A percentile compares a stretch with the other conserved stretches of the same genome.
Conservation (phyloP, 2,329 filamentous ascomycete species). For the Thermothelomyces thermophilus region DNA sequence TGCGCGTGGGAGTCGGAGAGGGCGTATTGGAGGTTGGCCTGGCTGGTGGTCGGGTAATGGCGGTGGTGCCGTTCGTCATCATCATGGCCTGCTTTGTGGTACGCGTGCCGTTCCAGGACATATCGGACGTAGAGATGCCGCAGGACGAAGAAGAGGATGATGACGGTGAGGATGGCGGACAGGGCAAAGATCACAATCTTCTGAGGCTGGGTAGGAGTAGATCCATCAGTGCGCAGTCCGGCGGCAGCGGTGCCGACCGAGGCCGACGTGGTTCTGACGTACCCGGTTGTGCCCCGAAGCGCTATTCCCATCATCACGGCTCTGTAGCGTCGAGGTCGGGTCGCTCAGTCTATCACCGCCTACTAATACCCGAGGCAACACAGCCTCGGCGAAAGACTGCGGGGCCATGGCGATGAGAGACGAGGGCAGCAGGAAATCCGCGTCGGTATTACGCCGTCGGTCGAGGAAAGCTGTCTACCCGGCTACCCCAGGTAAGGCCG, state of each 20-base stretch:
- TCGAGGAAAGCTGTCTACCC: neutral
- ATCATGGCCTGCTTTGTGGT: constrained; percentile 11
- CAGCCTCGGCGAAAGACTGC: constrained; percentile 5
- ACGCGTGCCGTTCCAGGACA: neutral
- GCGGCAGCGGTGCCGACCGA: too few relatives aligned
- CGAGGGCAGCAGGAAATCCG: neutral
- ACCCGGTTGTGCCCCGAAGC: neutral
- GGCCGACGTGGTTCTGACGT: neutral
- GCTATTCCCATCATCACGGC: neutral
- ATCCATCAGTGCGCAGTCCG: neutral
- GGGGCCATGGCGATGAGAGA: constrained; percentile 12
- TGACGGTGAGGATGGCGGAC: neutral
- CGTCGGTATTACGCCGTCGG: neutral
- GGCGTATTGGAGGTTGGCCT: constrained; percentile 20
- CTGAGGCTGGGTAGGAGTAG: neutral
- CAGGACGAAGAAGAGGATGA: constrained; percentile 2
- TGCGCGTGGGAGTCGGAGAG: constrained; percentile 12
- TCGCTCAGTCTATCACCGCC: neutral
- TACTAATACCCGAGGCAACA: neutral
- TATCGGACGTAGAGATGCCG: constrained; percentile 6
- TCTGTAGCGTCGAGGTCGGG: neutral
- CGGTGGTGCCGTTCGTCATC: too few relatives aligned
- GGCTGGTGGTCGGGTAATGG: constrained; percentile 9
- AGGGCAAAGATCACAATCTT: constrained; percentile 13
- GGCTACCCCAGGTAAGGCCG: constrained; percentile 10